A percentile compares a stretch with the other conserved stretches of the same genome.
phyloP scores from a whole-genome alignment of 192 early-diverging fungal genomes.

The Backusella westeae region DNA sequence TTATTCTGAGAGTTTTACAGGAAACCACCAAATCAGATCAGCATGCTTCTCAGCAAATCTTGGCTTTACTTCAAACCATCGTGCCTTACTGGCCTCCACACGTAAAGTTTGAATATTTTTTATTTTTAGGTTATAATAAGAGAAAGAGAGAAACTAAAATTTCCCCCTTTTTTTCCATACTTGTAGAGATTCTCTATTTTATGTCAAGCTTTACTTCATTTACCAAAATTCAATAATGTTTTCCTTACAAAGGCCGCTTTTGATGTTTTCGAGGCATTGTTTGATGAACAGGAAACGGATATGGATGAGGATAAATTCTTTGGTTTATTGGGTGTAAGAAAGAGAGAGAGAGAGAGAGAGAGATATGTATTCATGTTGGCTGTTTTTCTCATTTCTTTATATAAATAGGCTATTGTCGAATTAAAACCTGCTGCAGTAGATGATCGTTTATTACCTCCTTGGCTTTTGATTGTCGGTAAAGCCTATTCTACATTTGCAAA shows the following conservation, averaged over 20 bases:
- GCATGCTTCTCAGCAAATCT: slow-evolving; percentile 59
- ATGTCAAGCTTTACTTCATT: slow-evolving; percentile 68
- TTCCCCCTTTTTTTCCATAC: not conserved
- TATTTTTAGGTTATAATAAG: slow-evolving; percentile 1
- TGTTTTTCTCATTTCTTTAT: not conserved
- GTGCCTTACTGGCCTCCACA: slow-evolving; percentile 51
- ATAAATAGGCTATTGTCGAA: slow-evolving; percentile 54
- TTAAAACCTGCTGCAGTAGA: slow-evolving; percentile 86
- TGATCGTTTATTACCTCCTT: slow-evolving; percentile 73
- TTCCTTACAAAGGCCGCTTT: slow-evolving; percentile 78
- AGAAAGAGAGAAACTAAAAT: slow-evolving; percentile 15
- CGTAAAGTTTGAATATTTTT: slow-evolving; percentile 24
- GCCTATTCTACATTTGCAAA: slow-evolving; percentile 71
- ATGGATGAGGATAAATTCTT: slow-evolving; percentile 39
- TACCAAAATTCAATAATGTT: slow-evolving; percentile 78
- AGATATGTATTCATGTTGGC: not conserved
- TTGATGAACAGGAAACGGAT: slow-evolving; percentile 45
- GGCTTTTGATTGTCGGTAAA: slow-evolving; percentile 79
- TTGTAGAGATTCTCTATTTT: slow-evolving; percentile 59
- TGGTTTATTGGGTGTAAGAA: slow-evolving; percentile 29
- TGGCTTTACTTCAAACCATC: slow-evolving; percentile 71
- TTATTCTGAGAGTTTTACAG: slow-evolving; percentile 57
- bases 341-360: not conserved
- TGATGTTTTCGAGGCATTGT: slow-evolving; percentile 65
- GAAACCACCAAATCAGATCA: slow-evolving; percentile 51